A percentile compares a stretch with the other conserved stretches of the same genome.
Conservation (phyloP, 2,329 filamentous ascomycete genomes). For the Ophiocordyceps robertsii region DNA sequence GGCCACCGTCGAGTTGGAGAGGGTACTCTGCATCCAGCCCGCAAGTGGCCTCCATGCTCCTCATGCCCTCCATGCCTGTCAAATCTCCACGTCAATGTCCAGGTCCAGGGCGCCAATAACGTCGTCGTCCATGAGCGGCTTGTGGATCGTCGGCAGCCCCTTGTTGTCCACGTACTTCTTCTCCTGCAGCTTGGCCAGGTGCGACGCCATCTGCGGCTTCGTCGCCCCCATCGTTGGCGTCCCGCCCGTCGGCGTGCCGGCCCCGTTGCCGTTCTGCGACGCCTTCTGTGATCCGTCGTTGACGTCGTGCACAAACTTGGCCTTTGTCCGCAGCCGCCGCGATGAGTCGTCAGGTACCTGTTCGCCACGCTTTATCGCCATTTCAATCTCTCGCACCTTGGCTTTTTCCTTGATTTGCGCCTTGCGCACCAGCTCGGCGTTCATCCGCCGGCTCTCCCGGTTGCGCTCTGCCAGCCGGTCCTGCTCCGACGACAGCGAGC, state of each 20-base stretch:
- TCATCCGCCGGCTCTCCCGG: conserved; percentile 67
- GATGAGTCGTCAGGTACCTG: conserved; percentile 43
- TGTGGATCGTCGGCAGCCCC: conserved; percentile 55
- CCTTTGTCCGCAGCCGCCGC: conserved; percentile 50
- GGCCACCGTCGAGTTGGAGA: no score
- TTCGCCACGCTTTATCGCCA: conserved; percentile 50
- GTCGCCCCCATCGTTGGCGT: conserved; percentile 35
- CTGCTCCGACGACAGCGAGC: conserved; percentile 47
- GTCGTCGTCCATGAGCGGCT: conserved; percentile 79
- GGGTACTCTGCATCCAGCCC: no score
- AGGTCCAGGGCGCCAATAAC: conserved; percentile 81
- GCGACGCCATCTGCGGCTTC: conserved; percentile 30
- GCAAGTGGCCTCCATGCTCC: no score
- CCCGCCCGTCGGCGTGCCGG: conserved; percentile 37
- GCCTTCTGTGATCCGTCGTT: conserved; percentile 35
- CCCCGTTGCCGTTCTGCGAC: conserved; percentile 31
- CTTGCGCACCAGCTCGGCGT: conserved; percentile 80
- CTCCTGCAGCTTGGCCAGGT: conserved; percentile 39
- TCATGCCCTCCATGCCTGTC: conserved; percentile 7
- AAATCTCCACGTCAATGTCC: conserved; percentile 85
- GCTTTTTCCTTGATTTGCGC: conserved; percentile 74
- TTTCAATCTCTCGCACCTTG: conserved; percentile 44
- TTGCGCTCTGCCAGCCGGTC: conserved; percentile 78
- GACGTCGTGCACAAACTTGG: conserved; percentile 55
- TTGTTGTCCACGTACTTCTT: conserved; percentile 43